Conservation (phyloP, 108 stramenopile genomes). For the Licmophora abbreviata region DNA sequence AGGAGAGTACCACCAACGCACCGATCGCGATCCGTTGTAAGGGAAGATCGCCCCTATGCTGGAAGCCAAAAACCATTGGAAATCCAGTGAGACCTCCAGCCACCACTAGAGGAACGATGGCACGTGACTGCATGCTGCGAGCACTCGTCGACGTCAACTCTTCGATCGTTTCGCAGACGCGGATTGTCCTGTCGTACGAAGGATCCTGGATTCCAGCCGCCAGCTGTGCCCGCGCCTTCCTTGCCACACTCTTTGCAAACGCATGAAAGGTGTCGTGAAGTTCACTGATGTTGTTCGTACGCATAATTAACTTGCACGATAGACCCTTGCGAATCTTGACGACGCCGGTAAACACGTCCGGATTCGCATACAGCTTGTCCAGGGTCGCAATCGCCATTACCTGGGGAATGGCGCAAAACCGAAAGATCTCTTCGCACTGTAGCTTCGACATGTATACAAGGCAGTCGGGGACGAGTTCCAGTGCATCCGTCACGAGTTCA, state of each 20-base stretch:
- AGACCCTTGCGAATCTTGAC: conserved; percentile 93
- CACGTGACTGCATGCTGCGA: too few relatives aligned
- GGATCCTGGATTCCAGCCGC: conserved; percentile 58
- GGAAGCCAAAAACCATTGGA: too few relatives aligned
- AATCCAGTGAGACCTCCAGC: too few relatives aligned
- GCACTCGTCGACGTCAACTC: too few relatives aligned
- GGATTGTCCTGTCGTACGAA: conserved; percentile 60
- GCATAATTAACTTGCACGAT: conserved; percentile 69
- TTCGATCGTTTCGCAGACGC: conserved; percentile 57
- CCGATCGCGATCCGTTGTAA: too few relatives aligned
- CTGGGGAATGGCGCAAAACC: conserved; percentile 99
- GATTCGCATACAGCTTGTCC: conserved; percentile 89
- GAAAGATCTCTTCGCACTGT: conserved; percentile 82
- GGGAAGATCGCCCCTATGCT: too few relatives aligned
- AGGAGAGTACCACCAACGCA: too few relatives aligned
- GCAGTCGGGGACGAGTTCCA: conserved; percentile 92
- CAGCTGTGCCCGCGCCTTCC: conserved; percentile 33
- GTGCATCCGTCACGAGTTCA: conserved; percentile 95
- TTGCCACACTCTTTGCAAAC: conserved; percentile 47
- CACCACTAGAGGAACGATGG: too few relatives aligned
- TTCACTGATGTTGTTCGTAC: conserved; percentile 56
- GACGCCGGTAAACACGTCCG: conserved; percentile 95
- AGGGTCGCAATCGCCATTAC: conserved; percentile 99
- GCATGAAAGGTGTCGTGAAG: conserved; percentile 68
- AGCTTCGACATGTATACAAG: conserved; percentile 86